These are phyloP conservation scores for Trichoderma guizhouense DNA, from an alignment of 2,329 filamentous ascomycete genomes.

Conservation along the genomic window DNA sequence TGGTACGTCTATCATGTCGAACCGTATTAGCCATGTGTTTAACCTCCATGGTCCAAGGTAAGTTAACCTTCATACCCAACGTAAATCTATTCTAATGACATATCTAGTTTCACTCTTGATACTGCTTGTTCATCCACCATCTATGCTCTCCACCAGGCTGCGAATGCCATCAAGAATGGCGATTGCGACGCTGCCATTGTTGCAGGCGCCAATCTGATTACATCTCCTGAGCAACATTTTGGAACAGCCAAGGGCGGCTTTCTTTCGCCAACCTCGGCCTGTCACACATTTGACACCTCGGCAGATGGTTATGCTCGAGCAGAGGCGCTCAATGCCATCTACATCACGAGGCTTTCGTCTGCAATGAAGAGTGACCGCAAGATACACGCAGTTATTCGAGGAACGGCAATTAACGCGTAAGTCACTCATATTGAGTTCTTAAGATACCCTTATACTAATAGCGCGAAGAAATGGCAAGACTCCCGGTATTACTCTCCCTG, in stretches of 20 bases:
- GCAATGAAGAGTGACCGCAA: conserved; percentile 27
- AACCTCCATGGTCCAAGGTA: conserved; percentile 32
- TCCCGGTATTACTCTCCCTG: conserved; percentile 26
- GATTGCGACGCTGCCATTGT: conserved; percentile 36
- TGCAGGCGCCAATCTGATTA: conserved; percentile 34
- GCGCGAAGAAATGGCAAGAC: conserved; percentile 22
- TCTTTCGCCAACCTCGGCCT: conserved; percentile 22
- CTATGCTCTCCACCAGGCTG: conserved; percentile 24
- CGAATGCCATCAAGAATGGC: conserved; percentile 29
- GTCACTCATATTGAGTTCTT: background rate
- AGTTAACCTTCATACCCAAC: too few species aligned
- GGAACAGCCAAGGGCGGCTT: conserved; percentile 22
- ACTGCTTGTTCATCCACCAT: conserved; percentile 38
- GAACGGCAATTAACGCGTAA: conserved; percentile 20
- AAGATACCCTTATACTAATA: background rate
- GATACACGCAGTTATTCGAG: conserved; percentile 21
- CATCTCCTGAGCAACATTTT: conserved; percentile 24
- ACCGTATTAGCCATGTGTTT: conserved; percentile 32
- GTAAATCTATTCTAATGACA: too few species aligned
- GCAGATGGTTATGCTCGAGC: conserved; percentile 35
- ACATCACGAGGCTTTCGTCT: conserved; percentile 29
- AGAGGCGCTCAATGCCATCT: conserved; percentile 30
- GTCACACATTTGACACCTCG: conserved; percentile 31
- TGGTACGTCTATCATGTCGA: conserved; percentile 29
- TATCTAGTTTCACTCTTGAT: conserved; percentile 15